These are phyloP conservation scores for Beauveria medogensis DNA, from an alignment of 2,329 filamentous ascomycete species.

Conservation along the genomic window DNA sequence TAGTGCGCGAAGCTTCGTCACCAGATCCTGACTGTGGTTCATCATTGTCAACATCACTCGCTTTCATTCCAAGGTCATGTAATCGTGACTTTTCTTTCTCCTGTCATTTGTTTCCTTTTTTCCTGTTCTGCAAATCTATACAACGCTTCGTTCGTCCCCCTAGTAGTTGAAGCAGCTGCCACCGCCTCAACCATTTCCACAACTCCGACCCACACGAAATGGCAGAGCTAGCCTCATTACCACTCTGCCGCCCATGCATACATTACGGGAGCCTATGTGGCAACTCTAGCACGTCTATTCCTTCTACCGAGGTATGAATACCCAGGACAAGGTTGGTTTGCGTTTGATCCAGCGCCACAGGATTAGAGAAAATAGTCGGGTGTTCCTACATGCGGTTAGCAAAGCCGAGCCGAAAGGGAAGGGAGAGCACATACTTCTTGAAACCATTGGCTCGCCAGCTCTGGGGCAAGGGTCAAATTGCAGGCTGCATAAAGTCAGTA, in stretches of 20 bases:
- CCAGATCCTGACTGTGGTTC: not conserved
- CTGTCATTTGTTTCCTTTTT: slow-evolving; percentile 15
- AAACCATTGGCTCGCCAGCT: slow-evolving; percentile 98
- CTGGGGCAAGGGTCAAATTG: slow-evolving; percentile 98
- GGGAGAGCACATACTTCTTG: slow-evolving; percentile 56
- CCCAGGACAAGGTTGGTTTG: not conserved
- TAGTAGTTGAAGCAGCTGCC: not conserved
- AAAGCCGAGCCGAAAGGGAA: not conserved
- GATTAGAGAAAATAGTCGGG: slow-evolving; percentile 96
- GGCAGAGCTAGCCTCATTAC: not conserved
- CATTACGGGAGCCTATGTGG: slow-evolving; percentile 18
- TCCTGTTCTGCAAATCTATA: slow-evolving; percentile 11
- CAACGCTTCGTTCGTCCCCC: not conserved
- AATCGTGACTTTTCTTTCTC: slow-evolving; percentile 16
- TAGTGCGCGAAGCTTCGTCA: not conserved
- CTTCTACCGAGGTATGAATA: slow-evolving; percentile 10
- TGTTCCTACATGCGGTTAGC: slow-evolving; percentile 47
- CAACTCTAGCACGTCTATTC: slow-evolving; percentile 16
- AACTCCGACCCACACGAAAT: not conserved
- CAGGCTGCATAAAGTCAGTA: slow-evolving; percentile 53
- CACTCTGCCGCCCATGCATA: slow-evolving; percentile 19
- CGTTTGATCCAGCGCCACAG: slow-evolving; percentile 14
- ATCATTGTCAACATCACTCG: not conserved
- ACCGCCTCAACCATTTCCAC: not conserved
- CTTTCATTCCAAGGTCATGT: slow-evolving; percentile 11